A percentile compares a stretch with the other conserved stretches of the same genome.
phyloP scores from a whole-genome alignment of 129 eudicot species.

The Saposhnikovia divaricata region DNA sequence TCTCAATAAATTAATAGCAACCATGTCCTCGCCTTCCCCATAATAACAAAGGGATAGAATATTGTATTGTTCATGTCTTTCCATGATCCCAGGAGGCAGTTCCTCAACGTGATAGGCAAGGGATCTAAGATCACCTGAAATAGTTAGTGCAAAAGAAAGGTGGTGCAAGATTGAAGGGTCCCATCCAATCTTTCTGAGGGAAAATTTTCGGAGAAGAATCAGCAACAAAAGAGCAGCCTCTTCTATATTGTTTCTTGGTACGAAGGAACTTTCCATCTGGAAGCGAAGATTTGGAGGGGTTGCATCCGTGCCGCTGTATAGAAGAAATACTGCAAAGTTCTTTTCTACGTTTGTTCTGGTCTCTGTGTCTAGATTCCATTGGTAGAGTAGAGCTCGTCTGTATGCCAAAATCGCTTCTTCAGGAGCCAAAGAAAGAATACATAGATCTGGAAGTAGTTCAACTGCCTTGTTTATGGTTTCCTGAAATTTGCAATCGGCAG shows the following conservation, averaged over 20 bases:
- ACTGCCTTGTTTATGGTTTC: conserved; percentile 69
- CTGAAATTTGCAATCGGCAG: conserved; percentile 52
- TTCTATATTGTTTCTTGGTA: conserved; percentile 82
- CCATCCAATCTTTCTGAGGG: conserved; percentile 48
- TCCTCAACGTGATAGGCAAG: conserved; percentile 65
- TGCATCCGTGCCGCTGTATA: conserved; percentile 84
- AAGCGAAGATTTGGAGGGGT: conserved; percentile 74
- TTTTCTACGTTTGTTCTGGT: conserved; percentile 58
- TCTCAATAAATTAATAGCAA: conserved; percentile 58
- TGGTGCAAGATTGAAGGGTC: conserved; percentile 74
- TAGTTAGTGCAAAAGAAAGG: conserved; percentile 59
- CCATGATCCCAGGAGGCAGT: conserved; percentile 57
- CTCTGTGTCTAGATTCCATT: conserved; percentile 64
- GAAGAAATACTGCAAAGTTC: conserved; percentile 68
- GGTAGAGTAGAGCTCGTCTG: conserved; percentile 66
- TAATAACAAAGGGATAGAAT: conserved; percentile 64
- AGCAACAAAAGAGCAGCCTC: conserved; percentile 82
- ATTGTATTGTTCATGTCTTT: conserved; percentile 37
- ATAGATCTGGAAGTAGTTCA: conserved; percentile 72
- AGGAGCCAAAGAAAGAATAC: conserved; percentile 55
- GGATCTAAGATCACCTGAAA: conserved; percentile 43
- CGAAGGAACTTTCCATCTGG: conserved; percentile 69
- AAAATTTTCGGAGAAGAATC: conserved; percentile 45
- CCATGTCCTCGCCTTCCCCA: conserved; percentile 58
- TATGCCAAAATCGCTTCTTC: conserved; percentile 57